These are phyloP conservation scores for Ceratonia siliqua DNA, from an alignment of 306 rosid genomes.

Conservation along the genomic window DNA sequence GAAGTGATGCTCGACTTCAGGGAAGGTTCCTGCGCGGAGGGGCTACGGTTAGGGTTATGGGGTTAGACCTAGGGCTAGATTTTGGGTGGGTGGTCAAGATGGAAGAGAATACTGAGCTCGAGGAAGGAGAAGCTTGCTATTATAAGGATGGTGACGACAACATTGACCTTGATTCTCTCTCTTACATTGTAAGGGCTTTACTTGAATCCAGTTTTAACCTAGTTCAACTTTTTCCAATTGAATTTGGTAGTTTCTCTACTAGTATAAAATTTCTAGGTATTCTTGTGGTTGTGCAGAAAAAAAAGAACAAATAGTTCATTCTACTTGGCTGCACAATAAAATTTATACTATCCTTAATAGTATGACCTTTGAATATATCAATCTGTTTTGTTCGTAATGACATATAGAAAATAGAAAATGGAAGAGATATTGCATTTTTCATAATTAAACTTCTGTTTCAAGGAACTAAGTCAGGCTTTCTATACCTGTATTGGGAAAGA, in stretches of 20 bases:
- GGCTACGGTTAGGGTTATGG: slow-evolving; percentile 50
- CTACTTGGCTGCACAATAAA: slow-evolving; percentile 27
- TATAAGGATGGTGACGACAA: slow-evolving; percentile 50
- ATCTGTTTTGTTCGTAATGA: slow-evolving; percentile 24
- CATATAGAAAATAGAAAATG: not conserved
- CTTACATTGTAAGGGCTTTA: slow-evolving; percentile 76
- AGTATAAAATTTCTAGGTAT: not conserved
- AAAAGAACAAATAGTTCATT: not conserved
- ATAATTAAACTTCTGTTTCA: not conserved
- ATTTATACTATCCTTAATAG: slow-evolving; percentile 15
- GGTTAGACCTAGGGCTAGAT: slow-evolving; percentile 44
- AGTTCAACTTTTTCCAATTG: slow-evolving; percentile 25
- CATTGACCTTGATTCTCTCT: slow-evolving; percentile 62
- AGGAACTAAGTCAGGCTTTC: not conserved
- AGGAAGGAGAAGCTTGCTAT: slow-evolving; percentile 79
- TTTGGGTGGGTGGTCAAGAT: slow-evolving; percentile 41
- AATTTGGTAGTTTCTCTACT: slow-evolving; percentile 31
- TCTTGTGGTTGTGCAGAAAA: slow-evolving; percentile 10
- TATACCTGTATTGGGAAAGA: not conserved
- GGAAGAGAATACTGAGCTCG: slow-evolving; percentile 59
- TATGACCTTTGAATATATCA: not conserved
- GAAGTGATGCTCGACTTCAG: slow-evolving; percentile 78
- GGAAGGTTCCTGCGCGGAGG: slow-evolving; percentile 49
- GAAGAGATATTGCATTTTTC: slow-evolving; percentile 15
- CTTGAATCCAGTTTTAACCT: slow-evolving; percentile 30